Conservation (phyloP, 257 asterid genomes). For the Haberlea rhodopensis region DNA sequence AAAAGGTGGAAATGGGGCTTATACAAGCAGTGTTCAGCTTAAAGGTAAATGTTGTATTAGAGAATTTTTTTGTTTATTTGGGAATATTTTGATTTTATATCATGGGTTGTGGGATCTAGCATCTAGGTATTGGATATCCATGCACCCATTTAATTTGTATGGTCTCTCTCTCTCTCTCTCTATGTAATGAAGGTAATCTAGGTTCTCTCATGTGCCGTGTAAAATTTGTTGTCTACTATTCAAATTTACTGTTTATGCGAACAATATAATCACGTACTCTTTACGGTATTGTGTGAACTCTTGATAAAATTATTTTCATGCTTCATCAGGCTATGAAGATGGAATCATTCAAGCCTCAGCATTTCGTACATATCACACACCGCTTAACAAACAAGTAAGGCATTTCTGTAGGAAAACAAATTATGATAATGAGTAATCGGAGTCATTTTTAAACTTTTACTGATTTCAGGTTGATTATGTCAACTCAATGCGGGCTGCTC, state of each 20-base stretch:
- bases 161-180: neutral
- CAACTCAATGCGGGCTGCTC: conserved; percentile 95
- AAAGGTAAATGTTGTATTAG: conserved; percentile 41
- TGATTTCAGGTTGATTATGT: conserved; percentile 70
- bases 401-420: neutral
- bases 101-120: too few species aligned
- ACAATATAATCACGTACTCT: neutral
- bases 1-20: conserved; percentile 97
- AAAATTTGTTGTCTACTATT: neutral
- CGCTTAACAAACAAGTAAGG: conserved; percentile 85
- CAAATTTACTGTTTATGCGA: neutral
- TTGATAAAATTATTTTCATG: conserved; percentile 22
- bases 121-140: neutral
- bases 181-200: neutral
- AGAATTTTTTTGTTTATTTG: neutral
- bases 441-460: neutral
- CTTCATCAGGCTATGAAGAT: conserved; percentile 61
- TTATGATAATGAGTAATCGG: neutral
- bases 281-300: neutral
- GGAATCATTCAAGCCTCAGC: conserved; percentile 85
- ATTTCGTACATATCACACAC: conserved; percentile 93
- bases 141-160: neutral
- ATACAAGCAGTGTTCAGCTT: conserved; percentile 77
- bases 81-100: too few species aligned
- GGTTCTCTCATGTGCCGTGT: too few species aligned